phyloP scores from a whole-genome alignment of 768 basidiomycete genomes.

The Candolleomyces eurysporus region DNA sequence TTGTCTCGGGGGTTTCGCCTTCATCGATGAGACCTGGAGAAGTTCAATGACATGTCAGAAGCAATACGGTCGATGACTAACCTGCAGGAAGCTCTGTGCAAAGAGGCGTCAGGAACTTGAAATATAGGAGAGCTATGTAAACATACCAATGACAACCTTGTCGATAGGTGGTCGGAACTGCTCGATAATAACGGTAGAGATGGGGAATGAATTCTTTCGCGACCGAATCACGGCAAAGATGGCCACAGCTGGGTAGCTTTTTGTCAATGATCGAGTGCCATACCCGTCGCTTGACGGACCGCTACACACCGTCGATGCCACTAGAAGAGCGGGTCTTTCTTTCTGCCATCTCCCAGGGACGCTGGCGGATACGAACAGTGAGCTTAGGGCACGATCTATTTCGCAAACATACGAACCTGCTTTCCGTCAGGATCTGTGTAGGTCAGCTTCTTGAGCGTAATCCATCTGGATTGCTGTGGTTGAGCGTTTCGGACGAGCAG shows the following conservation, averaged over 20 bases:
- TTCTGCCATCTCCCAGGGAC: conserved; percentile 89
- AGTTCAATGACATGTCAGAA: not conserved
- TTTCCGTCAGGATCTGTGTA: conserved; percentile 78
- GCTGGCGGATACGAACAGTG: conserved; percentile 34
- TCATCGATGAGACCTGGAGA: conserved; percentile 76
- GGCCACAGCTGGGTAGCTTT: conserved; percentile 62
- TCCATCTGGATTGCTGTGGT: conserved; percentile 55
- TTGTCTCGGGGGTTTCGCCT: conserved; percentile 74
- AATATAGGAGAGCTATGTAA: not conserved
- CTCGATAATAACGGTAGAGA: conserved; percentile 83
- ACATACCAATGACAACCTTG: conserved; percentile 67
- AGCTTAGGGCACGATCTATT: not conserved
- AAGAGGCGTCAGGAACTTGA: not conserved
- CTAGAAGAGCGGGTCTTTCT: conserved; percentile 74
- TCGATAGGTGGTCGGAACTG: conserved; percentile 90
- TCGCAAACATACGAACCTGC: conserved; percentile 22
- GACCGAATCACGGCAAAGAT: conserved; percentile 81
- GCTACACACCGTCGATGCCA: conserved; percentile 71
- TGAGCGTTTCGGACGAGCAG: not conserved
- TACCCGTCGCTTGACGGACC: not conserved
- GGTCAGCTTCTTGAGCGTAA: conserved; percentile 77
- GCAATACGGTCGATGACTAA: not conserved
- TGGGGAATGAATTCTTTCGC: conserved; percentile 64
- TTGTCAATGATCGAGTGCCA: not conserved
- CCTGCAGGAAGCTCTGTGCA: conserved; percentile 38